Evolutionary conservation across 495 filamentous ascomycete genomes (phyloP).

Genomic region (Bathelium albidoporum): DNA sequence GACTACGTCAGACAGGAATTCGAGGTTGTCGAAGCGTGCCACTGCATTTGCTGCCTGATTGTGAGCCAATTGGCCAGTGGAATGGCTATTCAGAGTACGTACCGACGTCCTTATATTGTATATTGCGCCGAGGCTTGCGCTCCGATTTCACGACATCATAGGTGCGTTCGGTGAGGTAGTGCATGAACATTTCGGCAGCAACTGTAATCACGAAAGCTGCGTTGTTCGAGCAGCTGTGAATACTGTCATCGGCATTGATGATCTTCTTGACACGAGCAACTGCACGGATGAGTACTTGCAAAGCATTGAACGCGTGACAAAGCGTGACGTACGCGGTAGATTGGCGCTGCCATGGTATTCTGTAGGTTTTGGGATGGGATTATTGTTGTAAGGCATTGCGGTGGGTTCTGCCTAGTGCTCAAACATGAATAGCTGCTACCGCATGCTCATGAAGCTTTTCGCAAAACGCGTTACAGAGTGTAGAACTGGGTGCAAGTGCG

Average conservation of each 20-base stretch:
- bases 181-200: constrained; percentile 94
- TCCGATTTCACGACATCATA: constrained; percentile 84
- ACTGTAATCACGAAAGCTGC: constrained; percentile 91
- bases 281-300: constrained; percentile 26
- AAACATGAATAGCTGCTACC: background rate
- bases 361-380: constrained; percentile 63
- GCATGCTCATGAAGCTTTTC: background rate
- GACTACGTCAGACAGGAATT: constrained; percentile 86
- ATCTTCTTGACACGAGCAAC: constrained; percentile 93
- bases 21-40: constrained; percentile 80
- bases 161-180: constrained; percentile 74
- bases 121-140: constrained; percentile 79
- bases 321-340: constrained; percentile 61
- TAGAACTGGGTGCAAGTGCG: background rate
- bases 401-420: background rate
- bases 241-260: constrained; percentile 76
- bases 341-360: constrained; percentile 77
- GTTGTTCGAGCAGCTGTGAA: constrained; percentile 74
- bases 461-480: background rate
- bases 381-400: constrained; percentile 80
- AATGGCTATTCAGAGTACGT: constrained; percentile 7
- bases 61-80: background rate
- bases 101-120: constrained; percentile 95
- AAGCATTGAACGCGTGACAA: background rate
- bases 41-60: constrained; percentile 61